These are phyloP conservation scores for Claviceps maximensis DNA, from an alignment of 2,329 filamentous ascomycete genomes.

Conservation along the genomic window DNA sequence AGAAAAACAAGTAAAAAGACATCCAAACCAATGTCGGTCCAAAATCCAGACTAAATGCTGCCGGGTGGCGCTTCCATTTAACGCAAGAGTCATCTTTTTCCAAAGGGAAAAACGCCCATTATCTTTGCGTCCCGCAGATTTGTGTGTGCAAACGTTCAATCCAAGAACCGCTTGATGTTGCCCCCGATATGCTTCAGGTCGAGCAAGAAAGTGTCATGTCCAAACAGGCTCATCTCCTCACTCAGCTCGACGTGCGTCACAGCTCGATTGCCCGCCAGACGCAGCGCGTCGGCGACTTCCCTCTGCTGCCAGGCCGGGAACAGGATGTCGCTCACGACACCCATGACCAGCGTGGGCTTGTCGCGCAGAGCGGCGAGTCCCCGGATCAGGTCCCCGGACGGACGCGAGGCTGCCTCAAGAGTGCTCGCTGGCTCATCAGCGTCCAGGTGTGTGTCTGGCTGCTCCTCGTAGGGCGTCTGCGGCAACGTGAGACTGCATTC, in stretches of 20 bases:
- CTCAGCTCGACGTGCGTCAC: constrained; percentile 86
- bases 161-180: constrained; percentile 63
- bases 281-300: constrained; percentile 77
- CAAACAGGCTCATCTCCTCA: constrained; percentile 87
- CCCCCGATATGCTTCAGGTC: constrained; percentile 88
- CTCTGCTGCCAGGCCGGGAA: constrained; percentile 98
- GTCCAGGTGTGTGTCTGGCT: constrained; percentile 35
- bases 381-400: constrained; percentile 65
- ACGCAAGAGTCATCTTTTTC: too few relatives aligned
- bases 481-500: constrained; percentile 72
- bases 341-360: constrained; percentile 77
- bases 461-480: constrained; percentile 74
- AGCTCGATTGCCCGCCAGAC: constrained; percentile 60
- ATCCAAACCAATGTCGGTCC: too few relatives aligned
- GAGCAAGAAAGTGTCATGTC: constrained; percentile 89
- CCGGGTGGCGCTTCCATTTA: too few relatives aligned
- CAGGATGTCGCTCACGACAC: constrained; percentile 87
- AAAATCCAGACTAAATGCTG: too few relatives aligned
- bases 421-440: constrained; percentile 9
- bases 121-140: too few relatives aligned
- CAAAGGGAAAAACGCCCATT: too few relatives aligned
- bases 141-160: neutral
- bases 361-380: constrained; percentile 61
- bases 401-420: constrained; percentile 23
- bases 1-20: too few relatives aligned